phyloP scores from a whole-genome alignment of 2,329 filamentous ascomycete genomes.

The Dactylellina parvicollis region DNA sequence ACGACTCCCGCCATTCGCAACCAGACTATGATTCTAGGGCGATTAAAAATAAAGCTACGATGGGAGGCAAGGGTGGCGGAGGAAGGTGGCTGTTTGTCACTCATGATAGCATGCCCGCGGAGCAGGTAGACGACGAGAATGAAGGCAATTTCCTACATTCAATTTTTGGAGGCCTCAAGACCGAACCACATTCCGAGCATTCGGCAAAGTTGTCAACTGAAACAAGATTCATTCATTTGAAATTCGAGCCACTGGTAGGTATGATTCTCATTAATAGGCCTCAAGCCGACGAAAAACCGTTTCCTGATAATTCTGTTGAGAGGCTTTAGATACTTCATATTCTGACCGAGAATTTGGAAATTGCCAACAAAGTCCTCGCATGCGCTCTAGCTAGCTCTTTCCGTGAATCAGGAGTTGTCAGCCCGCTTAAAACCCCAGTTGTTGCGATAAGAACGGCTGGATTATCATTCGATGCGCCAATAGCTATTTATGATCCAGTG shows the following conservation, averaged over 20 bases:
- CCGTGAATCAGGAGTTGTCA: slow-evolving; percentile 86
- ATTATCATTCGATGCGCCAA: slow-evolving; percentile 80
- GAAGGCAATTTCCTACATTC: slow-evolving; percentile 63
- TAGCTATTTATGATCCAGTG: slow-evolving; percentile 67
- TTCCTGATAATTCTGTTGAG: slow-evolving; percentile 10
- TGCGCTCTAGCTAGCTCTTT: slow-evolving; percentile 85
- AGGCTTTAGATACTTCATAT: slow-evolving; percentile 83
- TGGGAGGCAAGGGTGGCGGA: slow-evolving; percentile 85
- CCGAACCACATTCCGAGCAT: slow-evolving; percentile 45
- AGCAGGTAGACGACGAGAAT: slow-evolving; percentile 53
- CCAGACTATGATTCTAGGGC: neutral
- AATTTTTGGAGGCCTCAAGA: slow-evolving; percentile 58
- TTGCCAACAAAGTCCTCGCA: slow-evolving; percentile 79
- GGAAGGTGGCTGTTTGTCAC: slow-evolving; percentile 88
- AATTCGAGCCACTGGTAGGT: slow-evolving; percentile 91
- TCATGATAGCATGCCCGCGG: slow-evolving; percentile 72
- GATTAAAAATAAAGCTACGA: slow-evolving; percentile 64
- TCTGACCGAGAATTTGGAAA: slow-evolving; percentile 76
- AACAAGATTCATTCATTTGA: slow-evolving; percentile 77
- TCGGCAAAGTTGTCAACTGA: slow-evolving; percentile 58
- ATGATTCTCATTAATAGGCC: neutral
- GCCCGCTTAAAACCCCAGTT: slow-evolving; percentile 71
- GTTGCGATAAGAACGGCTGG: slow-evolving; percentile 87
- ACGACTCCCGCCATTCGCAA: too few species aligned
- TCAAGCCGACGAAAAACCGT: slow-evolving; percentile 57